Evolutionary conservation across 1,284 basidiomycete genomes (phyloP).

Genomic region (Fomitopsis pinicola): DNA sequence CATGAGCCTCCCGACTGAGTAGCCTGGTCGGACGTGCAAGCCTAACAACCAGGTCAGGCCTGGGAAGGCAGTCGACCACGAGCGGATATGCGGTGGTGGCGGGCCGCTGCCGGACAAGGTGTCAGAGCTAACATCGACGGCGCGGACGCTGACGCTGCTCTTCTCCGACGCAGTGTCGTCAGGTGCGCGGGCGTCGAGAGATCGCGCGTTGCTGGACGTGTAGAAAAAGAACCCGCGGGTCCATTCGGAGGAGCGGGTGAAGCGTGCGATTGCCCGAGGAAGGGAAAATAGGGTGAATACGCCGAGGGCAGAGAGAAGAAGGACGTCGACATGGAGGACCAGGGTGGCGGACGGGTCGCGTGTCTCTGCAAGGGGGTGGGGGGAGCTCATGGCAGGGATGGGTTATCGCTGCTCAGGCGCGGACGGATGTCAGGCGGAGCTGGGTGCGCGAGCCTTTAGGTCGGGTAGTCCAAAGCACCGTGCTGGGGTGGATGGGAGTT

Average conservation of each 20-base stretch:
- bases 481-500: neutral
- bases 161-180: neutral
- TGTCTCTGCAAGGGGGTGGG: neutral
- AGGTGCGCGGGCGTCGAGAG: neutral
- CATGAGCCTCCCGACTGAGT: conserved; percentile 37
- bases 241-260: conserved; percentile 1
- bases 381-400: neutral
- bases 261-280: neutral
- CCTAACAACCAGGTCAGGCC: neutral
- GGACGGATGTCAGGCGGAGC: too few relatives aligned
- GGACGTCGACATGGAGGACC: conserved; percentile 5
- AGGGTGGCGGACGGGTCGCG: neutral
- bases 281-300: conserved; percentile 3
- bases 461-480: neutral
- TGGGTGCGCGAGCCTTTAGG: too few relatives aligned
- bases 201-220: neutral
- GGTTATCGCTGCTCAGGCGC: neutral
- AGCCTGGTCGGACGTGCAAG: neutral
- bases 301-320: conserved; percentile 2
- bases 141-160: neutral
- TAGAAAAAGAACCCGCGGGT: conserved; percentile 1
- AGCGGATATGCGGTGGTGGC: neutral
- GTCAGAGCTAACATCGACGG: neutral
- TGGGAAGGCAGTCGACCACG: conserved; percentile 6
- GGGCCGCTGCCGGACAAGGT: neutral